Percentiles rank a stretch among this genome's conserved stretches.
Evolutionary conservation across 345 rosid species (phyloP).

Genomic region (Gossypium thurberi): DNA sequence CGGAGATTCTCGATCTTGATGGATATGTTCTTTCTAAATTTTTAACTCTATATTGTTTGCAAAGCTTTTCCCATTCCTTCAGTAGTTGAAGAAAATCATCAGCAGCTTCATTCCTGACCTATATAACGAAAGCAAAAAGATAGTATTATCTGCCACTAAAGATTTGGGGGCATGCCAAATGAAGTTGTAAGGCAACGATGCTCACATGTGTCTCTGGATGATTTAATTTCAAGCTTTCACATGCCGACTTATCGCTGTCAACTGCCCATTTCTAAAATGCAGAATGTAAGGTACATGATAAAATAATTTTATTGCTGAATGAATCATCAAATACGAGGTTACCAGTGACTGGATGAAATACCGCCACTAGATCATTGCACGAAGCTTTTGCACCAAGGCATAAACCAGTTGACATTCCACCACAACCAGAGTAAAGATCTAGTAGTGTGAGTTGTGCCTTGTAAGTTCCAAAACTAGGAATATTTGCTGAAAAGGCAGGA

Average conservation of each 20-base stretch:
- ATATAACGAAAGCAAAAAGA: conserved; percentile 6
- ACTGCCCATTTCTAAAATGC: conserved; percentile 77
- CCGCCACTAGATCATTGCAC: conserved; percentile 63
- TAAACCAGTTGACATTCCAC: conserved; percentile 97
- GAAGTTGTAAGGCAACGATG: conserved; percentile 12
- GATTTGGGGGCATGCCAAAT: neutral
- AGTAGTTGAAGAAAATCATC: conserved; percentile 72
- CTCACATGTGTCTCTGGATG: conserved; percentile 75
- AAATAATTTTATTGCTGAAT: conserved; percentile 10
- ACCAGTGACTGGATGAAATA: conserved; percentile 31
- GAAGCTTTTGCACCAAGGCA: conserved; percentile 79
- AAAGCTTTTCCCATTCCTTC: conserved; percentile 80
- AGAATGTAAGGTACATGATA: conserved; percentile 17
- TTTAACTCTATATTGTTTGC: conserved; percentile 44
- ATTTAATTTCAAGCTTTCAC: conserved; percentile 75
- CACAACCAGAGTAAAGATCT: conserved; percentile 92
- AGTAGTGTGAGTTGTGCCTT: conserved; percentile 45
- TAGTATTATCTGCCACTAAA: conserved; percentile 3
- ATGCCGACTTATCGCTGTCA: conserved; percentile 62
- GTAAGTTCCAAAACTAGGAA: conserved; percentile 24
- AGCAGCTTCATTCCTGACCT: conserved; percentile 89
- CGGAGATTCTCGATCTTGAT: conserved; percentile 23
- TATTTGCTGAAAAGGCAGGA: conserved; percentile 16
- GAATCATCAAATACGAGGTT: conserved; percentile 11
- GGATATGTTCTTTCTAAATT: conserved; percentile 15